Evolutionary conservation across 192 early-diverging fungal species (phyloP).

Genomic region (Coemansia sp.): DNA sequence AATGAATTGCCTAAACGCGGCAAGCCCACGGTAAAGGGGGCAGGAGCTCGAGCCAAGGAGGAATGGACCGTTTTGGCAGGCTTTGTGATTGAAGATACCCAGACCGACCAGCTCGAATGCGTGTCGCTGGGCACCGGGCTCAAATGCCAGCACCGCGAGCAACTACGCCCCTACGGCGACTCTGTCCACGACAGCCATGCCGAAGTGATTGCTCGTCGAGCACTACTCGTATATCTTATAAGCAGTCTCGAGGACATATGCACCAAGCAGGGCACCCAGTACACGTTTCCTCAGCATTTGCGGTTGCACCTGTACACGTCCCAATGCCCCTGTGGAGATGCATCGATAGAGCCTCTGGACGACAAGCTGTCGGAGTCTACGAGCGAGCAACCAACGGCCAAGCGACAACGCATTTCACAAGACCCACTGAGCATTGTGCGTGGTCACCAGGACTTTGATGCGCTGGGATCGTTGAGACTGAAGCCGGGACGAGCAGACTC

Average conservation of each 20-base stretch:
- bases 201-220: constrained; percentile 80
- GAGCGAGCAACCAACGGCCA: constrained; percentile 2
- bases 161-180: constrained; percentile 61
- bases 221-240: constrained; percentile 39
- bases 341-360: constrained; percentile 16
- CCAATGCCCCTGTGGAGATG: constrained; percentile 45
- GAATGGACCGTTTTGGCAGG: constrained; percentile 90
- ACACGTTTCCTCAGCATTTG: constrained; percentile 1
- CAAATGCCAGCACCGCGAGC: constrained; percentile 70
- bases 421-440: constrained; percentile 3
- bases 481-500: constrained; percentile 52
- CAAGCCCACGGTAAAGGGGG: constrained; percentile 58
- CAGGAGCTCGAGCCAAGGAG: constrained; percentile 16
- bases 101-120: constrained; percentile 10
- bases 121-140: constrained; percentile 68
- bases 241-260: not conserved
- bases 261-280: not conserved
- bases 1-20: constrained; percentile 66
- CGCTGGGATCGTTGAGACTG: constrained; percentile 13
- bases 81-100: constrained; percentile 54
- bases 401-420: constrained; percentile 13
- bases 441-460: constrained; percentile 15
- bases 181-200: constrained; percentile 83
- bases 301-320: constrained; percentile 37
- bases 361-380: not conserved